Evolutionary conservation across 306 rosid genomes (phyloP).

Genomic region (Pachyrhizus erosus): DNA sequence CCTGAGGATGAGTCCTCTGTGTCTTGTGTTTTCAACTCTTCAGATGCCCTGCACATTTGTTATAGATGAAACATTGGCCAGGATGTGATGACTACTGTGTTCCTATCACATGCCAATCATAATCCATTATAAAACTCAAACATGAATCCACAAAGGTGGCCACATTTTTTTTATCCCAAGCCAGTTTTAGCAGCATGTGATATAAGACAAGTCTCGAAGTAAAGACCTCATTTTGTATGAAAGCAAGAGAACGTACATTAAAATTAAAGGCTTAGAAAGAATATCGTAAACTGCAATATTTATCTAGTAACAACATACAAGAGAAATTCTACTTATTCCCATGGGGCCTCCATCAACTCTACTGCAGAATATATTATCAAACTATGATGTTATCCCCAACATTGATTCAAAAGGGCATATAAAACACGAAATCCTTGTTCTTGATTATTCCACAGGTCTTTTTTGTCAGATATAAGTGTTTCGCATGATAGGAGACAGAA

Average conservation of each 20-base stretch:
- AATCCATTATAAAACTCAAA: slow-evolving; percentile 29
- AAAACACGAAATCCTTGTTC: neutral
- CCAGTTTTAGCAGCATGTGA: slow-evolving; percentile 26
- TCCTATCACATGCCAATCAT: slow-evolving; percentile 31
- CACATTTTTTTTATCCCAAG: slow-evolving; percentile 22
- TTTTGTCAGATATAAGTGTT: neutral
- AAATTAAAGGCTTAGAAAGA: neutral
- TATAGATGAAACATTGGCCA: slow-evolving; percentile 33
- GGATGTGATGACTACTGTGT: slow-evolving; percentile 1
- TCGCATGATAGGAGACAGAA: neutral
- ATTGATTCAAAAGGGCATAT: slow-evolving; percentile 9
- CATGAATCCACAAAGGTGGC: slow-evolving; percentile 6
- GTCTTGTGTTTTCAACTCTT: slow-evolving; percentile 60
- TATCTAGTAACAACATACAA: neutral
- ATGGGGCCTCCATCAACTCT: neutral
- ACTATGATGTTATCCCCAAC: neutral
- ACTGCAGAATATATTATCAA: neutral
- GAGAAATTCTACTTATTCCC: neutral
- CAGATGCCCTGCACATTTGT: slow-evolving; percentile 60
- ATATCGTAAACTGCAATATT: slow-evolving; percentile 10
- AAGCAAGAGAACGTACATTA: neutral
- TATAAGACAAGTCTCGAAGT: slow-evolving; percentile 20
- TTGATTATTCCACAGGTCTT: slow-evolving; percentile 16
- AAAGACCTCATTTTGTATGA: slow-evolving; percentile 10
- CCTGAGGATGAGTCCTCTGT: slow-evolving; percentile 61